A percentile compares a stretch with the other conserved stretches of the same genome.
Conservation (phyloP, 192 early-diverging fungal genomes). For the Coemansia asiatica region DNA sequence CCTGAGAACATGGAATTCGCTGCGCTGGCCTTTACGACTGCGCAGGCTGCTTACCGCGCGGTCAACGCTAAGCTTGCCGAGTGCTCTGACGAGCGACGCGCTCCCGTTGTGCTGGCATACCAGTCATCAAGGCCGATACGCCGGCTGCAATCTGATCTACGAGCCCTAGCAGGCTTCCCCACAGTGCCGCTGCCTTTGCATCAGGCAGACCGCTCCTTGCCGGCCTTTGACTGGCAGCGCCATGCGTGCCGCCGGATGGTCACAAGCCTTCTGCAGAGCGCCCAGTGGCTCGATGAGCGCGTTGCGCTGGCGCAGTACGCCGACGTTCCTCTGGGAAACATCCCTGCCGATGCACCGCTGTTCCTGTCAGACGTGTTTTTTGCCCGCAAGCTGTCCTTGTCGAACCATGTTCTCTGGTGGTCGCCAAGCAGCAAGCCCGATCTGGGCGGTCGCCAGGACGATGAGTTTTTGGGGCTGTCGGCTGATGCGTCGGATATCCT, state of each 20-base stretch:
- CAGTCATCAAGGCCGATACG: constrained; percentile 64
- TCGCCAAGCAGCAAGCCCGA: constrained; percentile 78
- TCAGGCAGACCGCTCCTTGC: constrained; percentile 69
- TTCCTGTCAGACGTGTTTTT: constrained; percentile 84
- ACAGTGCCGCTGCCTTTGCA: constrained; percentile 67
- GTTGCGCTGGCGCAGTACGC: constrained; percentile 76
- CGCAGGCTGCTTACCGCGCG: constrained; percentile 39
- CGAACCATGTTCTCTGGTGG: constrained; percentile 90
- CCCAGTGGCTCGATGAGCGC: constrained; percentile 72
- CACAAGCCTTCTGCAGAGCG: constrained; percentile 70
- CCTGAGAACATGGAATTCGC: constrained; percentile 35
- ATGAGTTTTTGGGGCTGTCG: constrained; percentile 25
- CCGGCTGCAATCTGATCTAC: constrained; percentile 53
- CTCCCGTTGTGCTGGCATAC: constrained; percentile 71
- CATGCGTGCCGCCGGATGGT: constrained; percentile 72
- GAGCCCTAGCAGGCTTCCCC: constrained; percentile 69
- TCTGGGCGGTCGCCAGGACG: constrained; percentile 72
- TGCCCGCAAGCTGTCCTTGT: constrained; percentile 73
- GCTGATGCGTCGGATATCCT: constrained; percentile 7
- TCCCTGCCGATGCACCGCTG: constrained; percentile 74
- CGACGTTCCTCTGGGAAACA: constrained; percentile 89
- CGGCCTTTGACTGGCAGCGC: constrained; percentile 84
- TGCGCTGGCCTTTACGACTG: constrained; percentile 26
- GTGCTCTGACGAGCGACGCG: constrained; percentile 62
- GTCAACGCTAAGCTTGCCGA: constrained; percentile 63